Conservation (phyloP, 176 grass and related monocot genomes). For the Puya raimondii region DNA sequence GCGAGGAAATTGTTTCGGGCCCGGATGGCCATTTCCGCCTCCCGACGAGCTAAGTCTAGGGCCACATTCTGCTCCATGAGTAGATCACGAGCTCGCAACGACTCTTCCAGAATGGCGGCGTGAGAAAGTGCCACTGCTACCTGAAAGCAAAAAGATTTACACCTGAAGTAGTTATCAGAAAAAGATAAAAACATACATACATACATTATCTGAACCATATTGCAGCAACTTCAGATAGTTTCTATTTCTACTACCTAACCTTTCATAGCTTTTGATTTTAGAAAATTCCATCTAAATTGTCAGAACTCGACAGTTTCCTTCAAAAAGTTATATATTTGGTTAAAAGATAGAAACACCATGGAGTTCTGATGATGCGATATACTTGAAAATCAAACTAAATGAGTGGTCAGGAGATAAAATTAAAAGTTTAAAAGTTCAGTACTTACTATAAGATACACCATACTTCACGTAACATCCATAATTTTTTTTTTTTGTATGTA, state of each 20-base stretch:
- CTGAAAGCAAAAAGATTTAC: background rate
- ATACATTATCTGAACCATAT: background rate
- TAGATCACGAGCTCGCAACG: constrained; percentile 14
- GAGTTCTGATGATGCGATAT: no score
- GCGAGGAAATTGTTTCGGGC: background rate
- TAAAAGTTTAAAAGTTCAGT: no score
- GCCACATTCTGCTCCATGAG: constrained; percentile 27
- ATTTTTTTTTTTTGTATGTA: no score
- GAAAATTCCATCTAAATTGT: background rate
- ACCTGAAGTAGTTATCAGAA: background rate
- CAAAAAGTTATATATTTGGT: background rate
- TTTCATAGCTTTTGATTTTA: background rate
- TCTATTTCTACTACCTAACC: no score
- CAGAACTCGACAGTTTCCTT: background rate
- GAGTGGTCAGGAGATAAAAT: no score
- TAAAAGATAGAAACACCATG: no score
- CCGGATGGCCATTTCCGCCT: background rate
- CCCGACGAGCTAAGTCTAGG: background rate
- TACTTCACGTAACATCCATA: no score
- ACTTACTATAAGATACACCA: no score
- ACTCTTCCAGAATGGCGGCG: constrained; percentile 39
- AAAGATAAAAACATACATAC: background rate
- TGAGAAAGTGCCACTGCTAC: constrained; percentile 36
- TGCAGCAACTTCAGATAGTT: no score
- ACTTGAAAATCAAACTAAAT: no score